Percentiles rank a stretch among this genome's conserved stretches.
These are phyloP conservation scores for Kappamyces sp. DNA, from an alignment of 192 early-diverging fungal species.

Conservation along the genomic window DNA sequence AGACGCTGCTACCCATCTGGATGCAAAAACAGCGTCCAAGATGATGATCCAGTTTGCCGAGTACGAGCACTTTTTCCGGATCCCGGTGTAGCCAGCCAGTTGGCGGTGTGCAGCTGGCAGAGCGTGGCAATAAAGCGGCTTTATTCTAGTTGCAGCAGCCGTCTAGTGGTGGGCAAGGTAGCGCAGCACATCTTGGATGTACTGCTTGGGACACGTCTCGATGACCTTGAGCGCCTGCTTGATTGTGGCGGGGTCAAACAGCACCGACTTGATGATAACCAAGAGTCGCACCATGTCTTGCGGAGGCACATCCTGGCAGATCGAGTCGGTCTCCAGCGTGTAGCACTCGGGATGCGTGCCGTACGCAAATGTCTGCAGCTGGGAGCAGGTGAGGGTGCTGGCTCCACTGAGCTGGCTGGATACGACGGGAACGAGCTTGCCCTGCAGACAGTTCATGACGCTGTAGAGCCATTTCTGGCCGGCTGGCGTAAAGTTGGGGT, in stretches of 20 bases:
- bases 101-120: too few relatives aligned
- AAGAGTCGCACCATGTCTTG: conserved; percentile 1
- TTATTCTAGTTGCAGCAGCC: too few relatives aligned
- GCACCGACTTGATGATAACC: background rate
- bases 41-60: too few relatives aligned
- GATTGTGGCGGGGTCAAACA: conserved; percentile 8
- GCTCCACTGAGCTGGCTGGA: background rate
- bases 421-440: conserved; percentile 4
- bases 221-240: conserved; percentile 11
- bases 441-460: conserved; percentile 12
- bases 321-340: background rate
- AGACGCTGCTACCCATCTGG: too few relatives aligned
- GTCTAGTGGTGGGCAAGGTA: too few relatives aligned
- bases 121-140: too few relatives aligned
- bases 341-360: conserved; percentile 10
- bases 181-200: background rate
- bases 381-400: background rate
- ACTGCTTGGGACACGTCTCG: background rate
- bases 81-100: too few relatives aligned
- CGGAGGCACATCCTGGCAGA: background rate
- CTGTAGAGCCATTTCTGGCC: conserved; percentile 7
- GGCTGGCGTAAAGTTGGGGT: background rate
- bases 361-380: conserved; percentile 2
- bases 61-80: too few relatives aligned
- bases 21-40: too few relatives aligned